Conservation (phyloP, 1,139 yeast genomes). For the Entelexis paramagnoliae region DNA sequence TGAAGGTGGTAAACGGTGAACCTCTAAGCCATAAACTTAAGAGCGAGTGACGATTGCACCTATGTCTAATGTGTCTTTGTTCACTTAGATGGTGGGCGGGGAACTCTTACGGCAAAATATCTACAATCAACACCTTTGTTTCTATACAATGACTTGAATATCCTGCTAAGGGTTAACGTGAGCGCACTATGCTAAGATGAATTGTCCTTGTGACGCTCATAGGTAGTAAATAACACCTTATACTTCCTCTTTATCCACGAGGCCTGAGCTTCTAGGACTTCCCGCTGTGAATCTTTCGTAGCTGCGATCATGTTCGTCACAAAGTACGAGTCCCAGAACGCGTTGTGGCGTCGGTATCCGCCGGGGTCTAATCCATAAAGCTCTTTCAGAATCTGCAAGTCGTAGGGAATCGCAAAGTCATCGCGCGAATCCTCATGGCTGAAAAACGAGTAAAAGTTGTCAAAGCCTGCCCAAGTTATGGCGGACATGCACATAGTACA, state of each 20-base stretch:
- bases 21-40: too few relatives aligned
- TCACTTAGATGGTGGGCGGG: too few relatives aligned
- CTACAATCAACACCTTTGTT: too few relatives aligned
- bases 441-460: constrained; percentile 24
- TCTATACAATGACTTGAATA: too few relatives aligned
- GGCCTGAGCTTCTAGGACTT: background rate
- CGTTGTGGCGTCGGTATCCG: background rate
- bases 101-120: too few relatives aligned
- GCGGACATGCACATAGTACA: constrained; percentile 25
- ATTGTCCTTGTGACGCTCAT: background rate
- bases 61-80: too few relatives aligned
- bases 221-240: background rate
- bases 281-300: background rate
- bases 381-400: constrained; percentile 22
- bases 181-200: too few relatives aligned
- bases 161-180: too few relatives aligned
- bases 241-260: background rate
- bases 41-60: too few relatives aligned
- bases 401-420: constrained; percentile 23
- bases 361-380: constrained; percentile 10
- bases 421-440: constrained; percentile 24
- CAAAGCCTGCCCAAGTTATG: constrained; percentile 26
- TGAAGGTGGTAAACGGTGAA: too few relatives aligned
- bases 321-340: background rate
- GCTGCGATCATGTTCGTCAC: background rate